Evolutionary conservation across 1,139 yeast species (phyloP).

Genomic region (Debaryomyces robertsiae): DNA sequence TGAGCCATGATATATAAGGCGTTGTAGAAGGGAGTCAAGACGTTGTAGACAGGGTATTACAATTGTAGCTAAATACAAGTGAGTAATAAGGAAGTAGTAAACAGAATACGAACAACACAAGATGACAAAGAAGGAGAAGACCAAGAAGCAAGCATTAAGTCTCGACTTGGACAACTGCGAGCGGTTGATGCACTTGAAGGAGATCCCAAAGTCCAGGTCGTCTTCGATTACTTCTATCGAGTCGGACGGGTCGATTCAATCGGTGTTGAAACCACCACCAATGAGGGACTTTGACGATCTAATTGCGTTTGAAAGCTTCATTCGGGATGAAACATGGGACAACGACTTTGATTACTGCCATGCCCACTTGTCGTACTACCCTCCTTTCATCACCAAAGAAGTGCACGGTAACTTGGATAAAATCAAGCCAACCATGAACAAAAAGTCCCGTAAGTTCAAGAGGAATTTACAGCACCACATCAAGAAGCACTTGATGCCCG

Average conservation of each 20-base stretch:
- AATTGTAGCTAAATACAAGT: not conserved
- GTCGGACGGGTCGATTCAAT: conserved; percentile 35
- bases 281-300: conserved; percentile 62
- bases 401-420: conserved; percentile 72
- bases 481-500: conserved; percentile 68
- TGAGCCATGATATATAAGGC: conserved; percentile 1
- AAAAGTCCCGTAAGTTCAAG: conserved; percentile 69
- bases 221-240: conserved; percentile 37
- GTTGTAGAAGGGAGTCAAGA: not conserved
- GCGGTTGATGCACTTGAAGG: conserved; percentile 40
- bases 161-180: conserved; percentile 45
- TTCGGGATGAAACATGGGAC: conserved; percentile 76
- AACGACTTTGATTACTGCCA: conserved; percentile 71
- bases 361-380: conserved; percentile 66
- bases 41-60: too few species aligned
- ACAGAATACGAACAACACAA: not conserved
- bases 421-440: conserved; percentile 71
- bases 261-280: conserved; percentile 44
- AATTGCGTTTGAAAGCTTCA: conserved; percentile 60
- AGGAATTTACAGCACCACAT: conserved; percentile 77
- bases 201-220: conserved; percentile 41
- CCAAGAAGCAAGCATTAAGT: conserved; percentile 27
- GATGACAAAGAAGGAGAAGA: conserved; percentile 28
- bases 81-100: too few species aligned
- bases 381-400: conserved; percentile 70